These are phyloP conservation scores for Talaromyces sp. DNA, from an alignment of 2,329 filamentous ascomycete species.

Conservation along the genomic window DNA sequence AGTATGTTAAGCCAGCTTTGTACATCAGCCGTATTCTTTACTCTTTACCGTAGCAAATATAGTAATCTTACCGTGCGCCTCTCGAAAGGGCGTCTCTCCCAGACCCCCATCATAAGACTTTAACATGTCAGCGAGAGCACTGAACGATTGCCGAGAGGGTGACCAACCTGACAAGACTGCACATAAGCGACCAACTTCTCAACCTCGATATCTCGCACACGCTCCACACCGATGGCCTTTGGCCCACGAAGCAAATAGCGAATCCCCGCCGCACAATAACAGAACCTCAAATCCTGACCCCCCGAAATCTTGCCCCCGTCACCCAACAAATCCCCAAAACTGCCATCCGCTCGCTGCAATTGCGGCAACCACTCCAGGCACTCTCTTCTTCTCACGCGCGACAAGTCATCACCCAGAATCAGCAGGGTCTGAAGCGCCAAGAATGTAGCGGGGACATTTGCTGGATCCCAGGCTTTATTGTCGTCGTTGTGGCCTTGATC, in stretches of 20 bases:
- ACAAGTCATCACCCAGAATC: slow-evolving; percentile 60
- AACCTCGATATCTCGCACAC: slow-evolving; percentile 70
- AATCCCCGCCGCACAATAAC: slow-evolving; percentile 76
- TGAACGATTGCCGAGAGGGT: not conserved
- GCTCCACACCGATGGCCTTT: slow-evolving; percentile 51
- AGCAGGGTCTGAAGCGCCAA: slow-evolving; percentile 78
- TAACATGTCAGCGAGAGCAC: slow-evolving; percentile 27
- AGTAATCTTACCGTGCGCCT: slow-evolving; percentile 67
- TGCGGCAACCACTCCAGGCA: slow-evolving; percentile 70
- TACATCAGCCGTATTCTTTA: not conserved
- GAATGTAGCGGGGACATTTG: slow-evolving; percentile 82
- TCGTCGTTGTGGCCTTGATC: slow-evolving; percentile 45
- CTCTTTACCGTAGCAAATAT: too few relatives aligned
- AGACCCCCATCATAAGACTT: slow-evolving; percentile 83
- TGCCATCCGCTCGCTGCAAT: slow-evolving; percentile 79
- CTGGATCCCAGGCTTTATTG: slow-evolving; percentile 63
- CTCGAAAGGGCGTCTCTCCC: slow-evolving; percentile 70
- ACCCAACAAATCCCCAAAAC: slow-evolving; percentile 79
- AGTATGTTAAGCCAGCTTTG: slow-evolving; percentile 84
- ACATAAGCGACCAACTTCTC: slow-evolving; percentile 68
- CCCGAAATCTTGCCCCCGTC: slow-evolving; percentile 63
- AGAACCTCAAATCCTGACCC: slow-evolving; percentile 80
- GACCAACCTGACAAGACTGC: slow-evolving; percentile 55
- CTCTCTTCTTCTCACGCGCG: slow-evolving; percentile 62
- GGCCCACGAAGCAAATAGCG: slow-evolving; percentile 75